These are phyloP conservation scores for Usnea hakonensis DNA, from an alignment of 495 filamentous ascomycete species.

Conservation along the genomic window DNA sequence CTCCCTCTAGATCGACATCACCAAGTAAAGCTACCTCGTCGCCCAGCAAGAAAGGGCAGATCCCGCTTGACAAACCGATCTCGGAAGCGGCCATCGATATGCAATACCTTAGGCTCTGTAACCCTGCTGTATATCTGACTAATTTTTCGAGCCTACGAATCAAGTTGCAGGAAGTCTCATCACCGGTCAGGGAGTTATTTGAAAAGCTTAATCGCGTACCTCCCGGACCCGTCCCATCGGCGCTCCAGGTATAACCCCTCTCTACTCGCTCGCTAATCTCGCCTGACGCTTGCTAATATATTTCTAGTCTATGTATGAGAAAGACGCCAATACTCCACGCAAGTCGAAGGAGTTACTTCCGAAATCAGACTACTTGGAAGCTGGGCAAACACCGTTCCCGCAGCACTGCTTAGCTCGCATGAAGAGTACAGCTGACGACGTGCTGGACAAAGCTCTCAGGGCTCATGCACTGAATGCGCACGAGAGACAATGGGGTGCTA, in stretches of 20 bases:
- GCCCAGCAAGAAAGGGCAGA: neutral
- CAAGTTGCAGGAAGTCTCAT: neutral
- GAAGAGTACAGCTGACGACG: neutral
- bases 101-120: neutral
- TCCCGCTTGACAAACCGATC: neutral
- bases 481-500: conserved; percentile 7
- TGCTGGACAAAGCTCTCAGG: neutral
- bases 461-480: neutral
- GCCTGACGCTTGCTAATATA: neutral
- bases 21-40: neutral
- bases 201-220: neutral
- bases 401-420: neutral
- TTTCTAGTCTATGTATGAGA: neutral
- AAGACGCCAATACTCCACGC: neutral
- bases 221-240: neutral
- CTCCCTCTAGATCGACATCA: neutral
- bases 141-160: neutral
- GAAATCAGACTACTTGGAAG: neutral
- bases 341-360: neutral
- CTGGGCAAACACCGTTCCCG: neutral
- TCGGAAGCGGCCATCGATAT: neutral
- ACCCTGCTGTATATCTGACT: neutral
- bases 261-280: neutral
- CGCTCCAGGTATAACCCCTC: neutral
- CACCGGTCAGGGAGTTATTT: neutral